Percentiles rank a stretch among this genome's conserved stretches.
Evolutionary conservation across 805 yeast genomes (phyloP).

Genomic region (Torulaspora gathmanii): DNA sequence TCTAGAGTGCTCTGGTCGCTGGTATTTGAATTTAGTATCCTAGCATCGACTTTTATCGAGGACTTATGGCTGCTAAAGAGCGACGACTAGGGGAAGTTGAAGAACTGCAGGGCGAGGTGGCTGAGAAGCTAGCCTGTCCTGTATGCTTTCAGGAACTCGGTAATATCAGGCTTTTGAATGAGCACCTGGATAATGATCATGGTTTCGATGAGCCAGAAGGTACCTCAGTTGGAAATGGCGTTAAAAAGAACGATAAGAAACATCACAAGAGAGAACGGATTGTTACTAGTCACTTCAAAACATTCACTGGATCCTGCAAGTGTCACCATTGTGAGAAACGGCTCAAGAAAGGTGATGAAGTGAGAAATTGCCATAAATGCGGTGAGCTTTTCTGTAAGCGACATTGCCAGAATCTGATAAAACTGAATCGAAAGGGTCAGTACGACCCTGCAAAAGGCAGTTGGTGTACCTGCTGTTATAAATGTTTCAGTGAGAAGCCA

Average conservation of each 20-base stretch:
- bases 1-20: neutral
- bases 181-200: conserved; percentile 70
- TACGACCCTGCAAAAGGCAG: conserved; percentile 48
- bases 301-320: conserved; percentile 19
- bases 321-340: conserved; percentile 43
- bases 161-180: conserved; percentile 51
- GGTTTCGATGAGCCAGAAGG: conserved; percentile 29
- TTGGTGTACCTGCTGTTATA: conserved; percentile 68
- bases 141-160: conserved; percentile 61
- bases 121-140: conserved; percentile 46
- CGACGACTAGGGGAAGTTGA: neutral
- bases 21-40: too few species aligned
- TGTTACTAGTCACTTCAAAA: conserved; percentile 36
- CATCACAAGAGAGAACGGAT: conserved; percentile 38
- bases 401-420: conserved; percentile 55
- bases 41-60: too few species aligned
- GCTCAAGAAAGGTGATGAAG: conserved; percentile 47
- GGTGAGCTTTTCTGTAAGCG: conserved; percentile 64
- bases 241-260: conserved; percentile 34
- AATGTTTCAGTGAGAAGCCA: conserved; percentile 54
- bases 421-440: conserved; percentile 44
- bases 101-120: neutral
- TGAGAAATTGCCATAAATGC: conserved; percentile 70
- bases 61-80: neutral
- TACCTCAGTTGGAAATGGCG: neutral